Evolutionary conservation across 139 green algal genomes (phyloP).

Genomic region (Deuterostichococcus epilithicus): DNA sequence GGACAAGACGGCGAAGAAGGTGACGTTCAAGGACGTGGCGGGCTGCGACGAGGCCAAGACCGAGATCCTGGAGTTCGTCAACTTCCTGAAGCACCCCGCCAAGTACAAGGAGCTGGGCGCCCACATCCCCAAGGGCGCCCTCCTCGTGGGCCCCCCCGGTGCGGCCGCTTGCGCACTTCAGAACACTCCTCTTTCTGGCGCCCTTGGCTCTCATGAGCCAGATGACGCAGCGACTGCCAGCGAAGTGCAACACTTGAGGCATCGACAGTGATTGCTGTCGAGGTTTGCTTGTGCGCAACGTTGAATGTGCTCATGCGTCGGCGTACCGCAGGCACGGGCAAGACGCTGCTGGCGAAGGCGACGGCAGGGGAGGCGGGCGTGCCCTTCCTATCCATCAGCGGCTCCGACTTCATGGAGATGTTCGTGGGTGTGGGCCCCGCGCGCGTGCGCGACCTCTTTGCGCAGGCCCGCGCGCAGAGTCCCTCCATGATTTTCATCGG

Average conservation of each 20-base stretch:
- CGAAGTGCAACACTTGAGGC: too few species aligned
- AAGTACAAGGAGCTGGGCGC: slow-evolving; percentile 83
- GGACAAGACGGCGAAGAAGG: slow-evolving; percentile 89
- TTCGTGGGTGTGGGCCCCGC: slow-evolving; percentile 90
- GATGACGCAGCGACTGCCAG: too few species aligned
- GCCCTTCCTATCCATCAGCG: slow-evolving; percentile 86
- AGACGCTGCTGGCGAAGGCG: slow-evolving; percentile 95
- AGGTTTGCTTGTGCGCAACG: too few species aligned
- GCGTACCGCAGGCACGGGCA: slow-evolving; percentile 74
- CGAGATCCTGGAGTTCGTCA: slow-evolving; percentile 98
- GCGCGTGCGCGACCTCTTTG: slow-evolving; percentile 93
- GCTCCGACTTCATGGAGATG: slow-evolving; percentile 82
- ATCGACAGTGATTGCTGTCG: too few species aligned
- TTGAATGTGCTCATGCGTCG: too few species aligned
- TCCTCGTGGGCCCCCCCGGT: slow-evolving; percentile 81
- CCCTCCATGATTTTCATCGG: slow-evolving; percentile 97
- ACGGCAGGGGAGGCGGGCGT: slow-evolving; percentile 93
- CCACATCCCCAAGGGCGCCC: slow-evolving; percentile 89
- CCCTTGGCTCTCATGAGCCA: too few species aligned
- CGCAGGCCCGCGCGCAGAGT: slow-evolving; percentile 74
- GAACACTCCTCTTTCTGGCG: too few species aligned
- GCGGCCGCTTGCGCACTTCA: too few species aligned
- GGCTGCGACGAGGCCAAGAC: slow-evolving; percentile 95
- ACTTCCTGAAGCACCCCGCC: slow-evolving; percentile 80
- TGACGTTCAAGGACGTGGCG: slow-evolving; percentile 91